Conservation (phyloP, 495 filamentous ascomycete species). For the Tuber aestivum region DNA sequence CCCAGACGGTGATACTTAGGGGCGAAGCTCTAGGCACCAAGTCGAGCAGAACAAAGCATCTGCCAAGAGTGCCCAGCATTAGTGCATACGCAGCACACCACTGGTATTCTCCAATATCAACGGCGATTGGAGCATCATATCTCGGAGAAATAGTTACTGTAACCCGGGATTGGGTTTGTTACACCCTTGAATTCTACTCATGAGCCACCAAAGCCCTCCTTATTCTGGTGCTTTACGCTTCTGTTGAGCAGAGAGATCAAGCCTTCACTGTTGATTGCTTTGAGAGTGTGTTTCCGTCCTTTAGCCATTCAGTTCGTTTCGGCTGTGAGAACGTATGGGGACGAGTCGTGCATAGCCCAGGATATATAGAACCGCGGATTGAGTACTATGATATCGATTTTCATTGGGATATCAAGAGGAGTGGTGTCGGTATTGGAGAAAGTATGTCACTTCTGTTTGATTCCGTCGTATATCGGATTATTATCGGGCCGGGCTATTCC, state of each 20-base stretch:
- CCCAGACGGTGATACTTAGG: background rate
- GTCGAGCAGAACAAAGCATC: background rate
- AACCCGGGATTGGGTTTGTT: background rate
- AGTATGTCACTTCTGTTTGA: constrained; percentile 44
- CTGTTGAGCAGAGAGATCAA: background rate
- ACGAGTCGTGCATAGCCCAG: constrained; percentile 43
- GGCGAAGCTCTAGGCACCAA: background rate
- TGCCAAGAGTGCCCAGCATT: background rate
- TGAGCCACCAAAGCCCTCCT: background rate
- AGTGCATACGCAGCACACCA: background rate
- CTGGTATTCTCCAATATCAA: background rate
- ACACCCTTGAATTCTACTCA: background rate
- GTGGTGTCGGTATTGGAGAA: constrained; percentile 38
- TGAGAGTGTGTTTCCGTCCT: background rate
- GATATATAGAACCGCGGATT: constrained; percentile 58
- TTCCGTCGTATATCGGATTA: constrained; percentile 52
- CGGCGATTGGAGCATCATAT: background rate
- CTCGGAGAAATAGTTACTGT: background rate
- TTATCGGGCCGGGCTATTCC: constrained; percentile 43
- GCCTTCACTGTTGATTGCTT: background rate
- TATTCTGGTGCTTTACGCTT: background rate
- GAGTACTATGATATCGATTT: constrained; percentile 51
- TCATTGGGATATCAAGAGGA: constrained; percentile 17
- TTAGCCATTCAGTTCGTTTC: background rate
- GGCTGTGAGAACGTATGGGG: background rate